Percentiles rank a stretch among this genome's conserved stretches.
phyloP scores from a whole-genome alignment of 441 rosid species.

The Melastoma candidum region DNA sequence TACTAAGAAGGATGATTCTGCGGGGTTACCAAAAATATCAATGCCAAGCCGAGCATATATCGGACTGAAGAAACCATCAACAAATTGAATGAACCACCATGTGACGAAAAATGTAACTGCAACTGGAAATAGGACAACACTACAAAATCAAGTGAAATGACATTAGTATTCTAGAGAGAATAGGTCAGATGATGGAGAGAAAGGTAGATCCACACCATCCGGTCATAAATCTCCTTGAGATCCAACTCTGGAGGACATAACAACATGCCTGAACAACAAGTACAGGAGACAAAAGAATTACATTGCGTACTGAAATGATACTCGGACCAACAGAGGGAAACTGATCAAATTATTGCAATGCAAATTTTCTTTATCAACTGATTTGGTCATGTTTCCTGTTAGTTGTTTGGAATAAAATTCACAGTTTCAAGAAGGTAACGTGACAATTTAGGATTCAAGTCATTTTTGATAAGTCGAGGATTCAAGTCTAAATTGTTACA shows the following conservation, averaged over 20 bases:
- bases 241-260: slow-evolving; percentile 85
- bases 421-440: no score
- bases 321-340: no score
- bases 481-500: no score
- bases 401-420: no score
- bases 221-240: slow-evolving; percentile 95
- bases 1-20: no score
- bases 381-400: no score
- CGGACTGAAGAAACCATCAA: slow-evolving; percentile 95
- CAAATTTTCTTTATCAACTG: no score
- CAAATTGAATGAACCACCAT: slow-evolving; percentile 98
- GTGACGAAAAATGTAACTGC: slow-evolving; percentile 89
- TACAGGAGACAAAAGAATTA: slow-evolving; percentile 4
- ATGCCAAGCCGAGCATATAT: slow-evolving; percentile 76
- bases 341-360: no score
- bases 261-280: slow-evolving; percentile 64
- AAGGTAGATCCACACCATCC: slow-evolving; percentile 52
- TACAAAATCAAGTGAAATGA: slow-evolving; percentile 26
- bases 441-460: no score
- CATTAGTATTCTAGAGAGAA: slow-evolving; percentile 15
- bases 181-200: no score
- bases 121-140: slow-evolving; percentile 89
- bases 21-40: slow-evolving; percentile 65
- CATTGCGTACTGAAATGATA: no score
- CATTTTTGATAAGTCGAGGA: no score